Evolutionary conservation across 2,329 filamentous ascomycete genomes (phyloP), one percentile per base, ranked within the genome.

Genomic region (Cladobotryum mycophilum): DNA sequence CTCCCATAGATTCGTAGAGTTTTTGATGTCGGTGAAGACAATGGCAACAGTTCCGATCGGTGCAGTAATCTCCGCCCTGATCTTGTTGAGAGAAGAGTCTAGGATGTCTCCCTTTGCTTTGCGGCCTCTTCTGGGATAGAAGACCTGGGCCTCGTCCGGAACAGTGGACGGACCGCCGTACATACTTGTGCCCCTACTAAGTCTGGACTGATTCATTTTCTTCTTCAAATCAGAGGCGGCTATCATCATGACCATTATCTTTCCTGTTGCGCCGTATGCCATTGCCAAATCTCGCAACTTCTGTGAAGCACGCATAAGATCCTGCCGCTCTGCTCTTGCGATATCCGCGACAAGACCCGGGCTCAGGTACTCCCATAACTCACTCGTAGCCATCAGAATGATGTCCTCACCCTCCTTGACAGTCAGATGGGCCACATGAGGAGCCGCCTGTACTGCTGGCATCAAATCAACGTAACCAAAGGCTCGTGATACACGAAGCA

Each of bases 211-310:
- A 65, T 95, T 88, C 51, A 78, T 74, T 55, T 89, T 82, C 64
- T 88, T 88, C 70, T 95, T 92, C 48, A 99, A 74, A 63, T 97
- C 91, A 49, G 87, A 85, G 36, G 99, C 87, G 49, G 91, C 92
- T 49, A 99, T 84, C 75, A 99, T 89, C 92, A 97, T 97, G 41
- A 99, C 89, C 91, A 97, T 97, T 56, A 97, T 88, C 72, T 99
- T 99, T 63, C 86, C 86, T 1, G 85, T 91, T 12, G 92, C 89
- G 48, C 93, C 93, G 66, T 96, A 97, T 1, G 92, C 89, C 64
- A 99, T 96, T 40, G 93, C 93, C 49, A 97, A 76, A 71, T 99
- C 93, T 52, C 93, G 84, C 33, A 99, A 79, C 70, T 95, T 96
- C 66, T 97, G 92, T 4, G 93, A 87, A 14, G 92, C 93, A 49